Percentiles rank a stretch among this genome's conserved stretches.
Evolutionary conservation across 306 rosid species (phyloP).

Genomic region (Trifolium fragiferum): DNA sequence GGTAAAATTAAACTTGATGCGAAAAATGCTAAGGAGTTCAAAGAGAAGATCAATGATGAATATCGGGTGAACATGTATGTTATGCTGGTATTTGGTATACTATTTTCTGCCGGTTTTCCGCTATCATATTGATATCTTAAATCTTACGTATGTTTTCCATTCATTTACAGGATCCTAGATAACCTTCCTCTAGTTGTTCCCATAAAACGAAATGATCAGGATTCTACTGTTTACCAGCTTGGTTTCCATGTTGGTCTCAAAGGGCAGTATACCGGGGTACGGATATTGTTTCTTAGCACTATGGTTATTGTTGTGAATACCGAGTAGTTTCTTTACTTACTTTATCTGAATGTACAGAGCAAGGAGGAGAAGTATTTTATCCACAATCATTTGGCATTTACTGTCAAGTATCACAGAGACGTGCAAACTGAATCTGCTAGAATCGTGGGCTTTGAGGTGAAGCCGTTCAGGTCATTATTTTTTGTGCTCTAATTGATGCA

Average conservation of each 20-base stretch:
- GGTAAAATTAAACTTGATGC: constrained; percentile 70
- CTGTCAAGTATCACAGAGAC: constrained; percentile 87
- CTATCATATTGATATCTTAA: constrained; percentile 24
- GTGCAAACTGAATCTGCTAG: constrained; percentile 75
- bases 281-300: constrained; percentile 36
- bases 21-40: constrained; percentile 80
- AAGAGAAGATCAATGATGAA: constrained; percentile 93
- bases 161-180: constrained; percentile 83
- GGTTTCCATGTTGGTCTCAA: constrained; percentile 90
- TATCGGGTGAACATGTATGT: constrained; percentile 96
- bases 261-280: constrained; percentile 82
- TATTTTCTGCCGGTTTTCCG: constrained; percentile 14
- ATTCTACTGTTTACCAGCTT: constrained; percentile 83
- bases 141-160: constrained; percentile 36
- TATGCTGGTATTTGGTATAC: constrained; percentile 9
- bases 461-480: constrained; percentile 73
- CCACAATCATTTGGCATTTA: constrained; percentile 93
- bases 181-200: constrained; percentile 94
- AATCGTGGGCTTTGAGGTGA: constrained; percentile 98
- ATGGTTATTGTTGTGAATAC: constrained; percentile 28
- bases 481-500: not conserved
- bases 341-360: constrained; percentile 59
- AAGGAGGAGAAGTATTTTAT: constrained; percentile 82
- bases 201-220: constrained; percentile 71
- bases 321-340: constrained; percentile 38